phyloP scores from a whole-genome alignment of 306 rosid species.

The Cucumis melo region DNA sequence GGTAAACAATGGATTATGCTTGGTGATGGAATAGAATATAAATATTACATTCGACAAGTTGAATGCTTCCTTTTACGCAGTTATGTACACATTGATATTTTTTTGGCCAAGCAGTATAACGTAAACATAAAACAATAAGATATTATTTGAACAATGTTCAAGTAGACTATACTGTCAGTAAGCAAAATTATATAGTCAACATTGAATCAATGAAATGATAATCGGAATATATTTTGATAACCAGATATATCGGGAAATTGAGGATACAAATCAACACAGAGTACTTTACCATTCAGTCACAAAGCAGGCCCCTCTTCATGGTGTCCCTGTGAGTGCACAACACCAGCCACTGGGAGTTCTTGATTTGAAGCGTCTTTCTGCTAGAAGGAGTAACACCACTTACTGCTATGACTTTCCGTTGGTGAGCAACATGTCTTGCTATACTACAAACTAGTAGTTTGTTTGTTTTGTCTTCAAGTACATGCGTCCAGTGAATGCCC shows the following conservation, averaged over 20 bases:
- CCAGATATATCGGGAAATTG: conserved; percentile 75
- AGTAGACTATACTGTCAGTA: not conserved
- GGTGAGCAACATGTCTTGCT: conserved; percentile 34
- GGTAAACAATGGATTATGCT: not conserved
- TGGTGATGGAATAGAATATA: not conserved
- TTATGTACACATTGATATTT: not conserved
- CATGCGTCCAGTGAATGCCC: not conserved
- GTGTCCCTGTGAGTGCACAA: conserved; percentile 56
- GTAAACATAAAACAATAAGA: not conserved
- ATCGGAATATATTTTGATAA: not conserved
- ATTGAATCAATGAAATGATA: not conserved
- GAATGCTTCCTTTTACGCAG: not conserved
- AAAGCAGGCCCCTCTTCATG: conserved; percentile 48
- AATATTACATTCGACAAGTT: not conserved
- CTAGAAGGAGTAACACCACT: conserved; percentile 84
- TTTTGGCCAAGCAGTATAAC: not conserved
- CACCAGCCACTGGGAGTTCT: conserved; percentile 76
- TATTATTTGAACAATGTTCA: not conserved
- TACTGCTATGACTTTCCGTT: conserved; percentile 96
- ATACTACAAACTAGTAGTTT: not conserved
- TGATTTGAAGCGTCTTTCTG: conserved; percentile 69
- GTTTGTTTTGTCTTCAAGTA: not conserved
- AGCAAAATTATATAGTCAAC: not conserved
- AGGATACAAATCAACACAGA: conserved; percentile 41
- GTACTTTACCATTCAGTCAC: conserved; percentile 58